Evolutionary conservation across 2,329 filamentous ascomycete genomes (phyloP), one percentile per base, ranked within the genome.

Genomic region (Aspergillus awamori): DNA sequence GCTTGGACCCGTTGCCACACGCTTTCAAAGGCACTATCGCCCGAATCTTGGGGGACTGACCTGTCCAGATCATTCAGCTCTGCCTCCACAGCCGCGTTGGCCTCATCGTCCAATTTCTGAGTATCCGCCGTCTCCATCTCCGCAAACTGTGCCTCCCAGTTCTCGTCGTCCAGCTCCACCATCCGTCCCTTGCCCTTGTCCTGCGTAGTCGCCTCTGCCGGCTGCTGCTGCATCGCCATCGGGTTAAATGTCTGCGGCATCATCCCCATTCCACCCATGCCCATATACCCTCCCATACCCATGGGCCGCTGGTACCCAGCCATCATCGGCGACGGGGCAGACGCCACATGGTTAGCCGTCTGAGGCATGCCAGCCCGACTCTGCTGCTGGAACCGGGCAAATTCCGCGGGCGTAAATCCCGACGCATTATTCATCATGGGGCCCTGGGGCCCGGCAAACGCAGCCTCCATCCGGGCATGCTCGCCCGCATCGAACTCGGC

Each of bases 111-210:
- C 60, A 85, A 76, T 58, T 81, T 81, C 69, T 83, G 81, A 57
- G 80, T 77, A 53, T 83, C 81, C 41, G 79, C 79, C 13, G 79
- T 80, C 74, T 94, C 92, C 74, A 97, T 88, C 77, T 95, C 87
- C 60, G 92, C 91, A 76, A 99, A 99, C 76, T 98, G 93, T 70
- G 93, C 92, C 78, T 98, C 94, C 95, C 95, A 98, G 73, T 96
- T 90, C 72, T 89, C 83, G 69, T 99, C 94, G 74, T 97, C 92
- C 24, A 98, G 85, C 80, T 98, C 95, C 11, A 98, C 89, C 80
- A 98, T 86, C 38, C 85, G 81, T 5, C 81, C 87, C 77, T 96
- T 96, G 41, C 91, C 93, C 76, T 98, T 98, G 61, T 90, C 91
- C 76, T 93, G 77, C 47, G 81, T 79, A 60, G 78, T 72, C 38